A percentile compares a stretch with the other conserved stretches of the same genome.
phyloP scores from a whole-genome alignment of 2,329 filamentous ascomycete species.

The Pestalotiopsis sp. region DNA sequence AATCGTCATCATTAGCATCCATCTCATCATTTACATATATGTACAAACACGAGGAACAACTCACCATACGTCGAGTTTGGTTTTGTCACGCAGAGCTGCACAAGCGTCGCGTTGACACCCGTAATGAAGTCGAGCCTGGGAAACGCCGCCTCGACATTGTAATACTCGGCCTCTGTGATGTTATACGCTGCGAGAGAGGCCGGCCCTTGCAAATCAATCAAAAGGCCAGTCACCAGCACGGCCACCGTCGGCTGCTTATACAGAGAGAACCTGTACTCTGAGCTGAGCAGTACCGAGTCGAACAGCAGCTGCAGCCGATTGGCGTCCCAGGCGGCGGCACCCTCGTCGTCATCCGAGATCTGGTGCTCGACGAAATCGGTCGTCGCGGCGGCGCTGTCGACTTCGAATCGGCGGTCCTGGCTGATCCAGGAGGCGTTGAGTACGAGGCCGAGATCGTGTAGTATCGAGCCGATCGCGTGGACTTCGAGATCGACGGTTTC shows the following conservation, averaged over 20 bases:
- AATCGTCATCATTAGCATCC: background rate
- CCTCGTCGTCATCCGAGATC: slow-evolving; percentile 16
- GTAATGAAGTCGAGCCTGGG: slow-evolving; percentile 37
- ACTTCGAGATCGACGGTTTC: slow-evolving; percentile 38
- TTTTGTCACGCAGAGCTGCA: slow-evolving; percentile 43
- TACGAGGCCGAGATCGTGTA: slow-evolving; percentile 45
- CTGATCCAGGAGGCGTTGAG: slow-evolving; percentile 37
- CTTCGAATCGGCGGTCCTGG: slow-evolving; percentile 50
- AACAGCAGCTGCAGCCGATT: slow-evolving; percentile 47
- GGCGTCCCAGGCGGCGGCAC: slow-evolving; percentile 36
- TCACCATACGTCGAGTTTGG: slow-evolving; percentile 38
- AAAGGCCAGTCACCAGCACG: slow-evolving; percentile 34
- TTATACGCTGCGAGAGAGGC: slow-evolving; percentile 23
- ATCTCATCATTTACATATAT: background rate
- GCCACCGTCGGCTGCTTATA: slow-evolving; percentile 47
- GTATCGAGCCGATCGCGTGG: slow-evolving; percentile 39
- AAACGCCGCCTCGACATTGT: slow-evolving; percentile 34
- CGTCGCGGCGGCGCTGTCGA: slow-evolving; percentile 50
- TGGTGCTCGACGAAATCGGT: slow-evolving; percentile 37
- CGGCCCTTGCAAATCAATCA: slow-evolving; percentile 40
- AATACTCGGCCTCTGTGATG: slow-evolving; percentile 36
- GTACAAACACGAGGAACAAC: slow-evolving; percentile 2
- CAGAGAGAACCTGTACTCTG: too few relatives aligned
- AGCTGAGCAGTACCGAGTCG: slow-evolving; percentile 34
- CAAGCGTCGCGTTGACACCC: slow-evolving; percentile 38